Evolutionary conservation across 306 rosid genomes (phyloP).

Genomic region (Bauhinia variegata): DNA sequence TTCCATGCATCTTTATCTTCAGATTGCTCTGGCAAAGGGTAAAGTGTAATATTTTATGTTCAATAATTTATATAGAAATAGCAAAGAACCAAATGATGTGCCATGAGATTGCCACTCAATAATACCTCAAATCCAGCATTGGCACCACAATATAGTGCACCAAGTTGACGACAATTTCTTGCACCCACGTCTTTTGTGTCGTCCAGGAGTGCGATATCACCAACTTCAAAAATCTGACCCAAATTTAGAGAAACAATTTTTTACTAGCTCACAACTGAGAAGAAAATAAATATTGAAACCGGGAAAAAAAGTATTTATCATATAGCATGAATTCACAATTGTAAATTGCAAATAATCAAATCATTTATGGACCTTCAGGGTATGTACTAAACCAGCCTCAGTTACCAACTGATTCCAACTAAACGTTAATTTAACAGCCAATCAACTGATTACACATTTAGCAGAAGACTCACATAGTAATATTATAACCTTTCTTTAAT

Average conservation of each 20-base stretch:
- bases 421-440: too few relatives aligned
- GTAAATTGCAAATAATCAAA: too few relatives aligned
- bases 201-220: conserved; percentile 75
- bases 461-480: too few relatives aligned
- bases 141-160: conserved; percentile 82
- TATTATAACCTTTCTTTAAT: too few relatives aligned
- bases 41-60: not conserved
- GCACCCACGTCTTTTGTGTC: conserved; percentile 81
- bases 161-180: conserved; percentile 73
- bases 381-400: too few relatives aligned
- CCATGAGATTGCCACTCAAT: conserved; percentile 3
- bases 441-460: too few relatives aligned
- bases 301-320: too few relatives aligned
- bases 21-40: not conserved
- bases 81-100: conserved; percentile 26
- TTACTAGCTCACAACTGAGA: conserved; percentile 4
- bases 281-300: not conserved
- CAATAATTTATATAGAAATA: conserved; percentile 22
- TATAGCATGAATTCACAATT: too few relatives aligned
- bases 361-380: too few relatives aligned
- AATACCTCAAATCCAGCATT: conserved; percentile 92
- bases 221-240: conserved; percentile 87
- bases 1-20: not conserved
- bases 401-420: too few relatives aligned
- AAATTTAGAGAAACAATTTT: conserved; percentile 11